Evolutionary conservation across 139 green algal genomes (phyloP), one percentile per base, ranked within the genome.

Genomic region (Chlorella sp.): DNA sequence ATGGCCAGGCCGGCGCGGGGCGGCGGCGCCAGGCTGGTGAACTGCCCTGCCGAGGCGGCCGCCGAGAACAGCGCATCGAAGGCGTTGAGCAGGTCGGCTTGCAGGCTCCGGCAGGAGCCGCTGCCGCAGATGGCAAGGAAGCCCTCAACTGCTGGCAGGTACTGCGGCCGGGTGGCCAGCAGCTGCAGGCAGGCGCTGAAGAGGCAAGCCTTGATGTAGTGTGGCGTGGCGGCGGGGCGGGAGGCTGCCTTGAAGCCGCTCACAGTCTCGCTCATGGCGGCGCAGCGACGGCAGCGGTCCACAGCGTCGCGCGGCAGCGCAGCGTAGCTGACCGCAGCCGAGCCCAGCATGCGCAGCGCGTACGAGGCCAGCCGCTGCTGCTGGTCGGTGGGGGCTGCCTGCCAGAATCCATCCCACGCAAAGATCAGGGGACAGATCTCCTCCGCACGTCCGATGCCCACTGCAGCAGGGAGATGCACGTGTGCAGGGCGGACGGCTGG

Each of bases 281-380:
- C 51, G 51, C 51, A 60, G 51, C 51, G 51, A 2, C 18, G 32
- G 67, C 30, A 41, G 69, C 69, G 69, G 3, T 60, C 30, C 2
- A 67, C 76, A 0, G 36, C 56, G 36, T 26, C 34, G 6, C 51
- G 57, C 25, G 76, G 17, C 25, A 68, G 56, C 18, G 34, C 36
- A 17, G 57, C 76, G 60, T 73, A 82, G 57, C 57, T 81, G 44
- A 21, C 60, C 7, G 47, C 81, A 13, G 74, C 84, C n/a, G 20
- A 80, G 76, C 63, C 74, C 84, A 88, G 81, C 81, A 82, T 82
- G 76, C 76, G 76, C 56, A 82, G 76, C 76, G 76, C 76, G 36
- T 82, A 82, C 20, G 76, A 55, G 41, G 69, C 73, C 81, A 88
- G 47, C 30, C 81, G 69, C 81, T 64, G 73, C 62, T 86, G 81